Percentiles rank a stretch among this genome's conserved stretches.
Evolutionary conservation across 2,329 filamentous ascomycete genomes (phyloP).

Genomic region (Hortaea sp.): DNA sequence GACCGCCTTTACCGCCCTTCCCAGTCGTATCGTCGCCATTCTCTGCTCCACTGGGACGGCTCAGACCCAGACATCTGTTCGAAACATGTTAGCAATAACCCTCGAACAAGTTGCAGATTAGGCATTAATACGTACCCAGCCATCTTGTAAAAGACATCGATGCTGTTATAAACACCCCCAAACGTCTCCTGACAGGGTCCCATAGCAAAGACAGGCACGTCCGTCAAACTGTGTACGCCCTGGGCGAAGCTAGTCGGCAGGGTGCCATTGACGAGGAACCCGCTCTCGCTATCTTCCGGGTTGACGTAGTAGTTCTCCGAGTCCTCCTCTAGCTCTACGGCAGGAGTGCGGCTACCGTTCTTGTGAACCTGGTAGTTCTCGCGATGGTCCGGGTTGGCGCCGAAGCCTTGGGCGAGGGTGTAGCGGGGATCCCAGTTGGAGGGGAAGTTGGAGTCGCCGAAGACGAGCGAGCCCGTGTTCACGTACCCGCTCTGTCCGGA

Average conservation of each 20-base stretch:
- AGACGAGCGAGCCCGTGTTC: conserved; percentile 28
- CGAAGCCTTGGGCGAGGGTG: conserved; percentile 63
- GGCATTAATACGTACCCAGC: conserved; percentile 36
- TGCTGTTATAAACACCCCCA: conserved; percentile 57
- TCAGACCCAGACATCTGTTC: no score
- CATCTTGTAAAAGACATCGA: conserved; percentile 68
- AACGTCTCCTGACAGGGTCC: conserved; percentile 73
- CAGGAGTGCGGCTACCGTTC: conserved; percentile 52
- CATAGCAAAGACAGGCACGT: conserved; percentile 67
- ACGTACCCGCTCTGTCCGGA: conserved; percentile 70
- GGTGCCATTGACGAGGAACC: conserved; percentile 68
- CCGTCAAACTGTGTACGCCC: conserved; percentile 68
- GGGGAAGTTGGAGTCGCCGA: conserved; percentile 46
- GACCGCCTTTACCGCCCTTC: no score
- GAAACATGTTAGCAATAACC: no score
- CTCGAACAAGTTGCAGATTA: no score
- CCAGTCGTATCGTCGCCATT: no score
- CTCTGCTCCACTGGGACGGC: no score
- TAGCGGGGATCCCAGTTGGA: conserved; percentile 78
- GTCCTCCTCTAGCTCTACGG: conserved; percentile 43
- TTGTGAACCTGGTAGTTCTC: conserved; percentile 57
- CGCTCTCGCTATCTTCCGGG: conserved; percentile 53
- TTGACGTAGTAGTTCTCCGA: conserved; percentile 54
- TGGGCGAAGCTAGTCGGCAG: conserved; percentile 50
- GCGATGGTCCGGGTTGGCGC: conserved; percentile 61